A percentile compares a stretch with the other conserved stretches of the same genome.
phyloP scores from a whole-genome alignment of 345 rosid species.

The Kandelia obovata region DNA sequence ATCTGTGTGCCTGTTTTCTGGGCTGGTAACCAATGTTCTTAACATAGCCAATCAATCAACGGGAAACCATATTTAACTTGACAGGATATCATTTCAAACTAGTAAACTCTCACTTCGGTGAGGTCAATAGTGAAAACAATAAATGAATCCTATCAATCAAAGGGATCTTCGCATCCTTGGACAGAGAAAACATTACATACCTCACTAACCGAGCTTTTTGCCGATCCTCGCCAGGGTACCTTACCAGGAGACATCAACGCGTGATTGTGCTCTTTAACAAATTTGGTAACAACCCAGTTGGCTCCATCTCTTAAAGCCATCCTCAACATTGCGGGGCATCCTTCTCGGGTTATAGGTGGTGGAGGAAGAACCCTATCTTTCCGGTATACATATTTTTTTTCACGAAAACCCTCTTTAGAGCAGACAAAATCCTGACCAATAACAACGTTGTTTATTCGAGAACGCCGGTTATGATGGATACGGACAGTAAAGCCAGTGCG shows the following conservation, averaged over 20 bases:
- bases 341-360: slow-evolving; percentile 47
- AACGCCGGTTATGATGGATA: slow-evolving; percentile 50
- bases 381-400: slow-evolving; percentile 47
- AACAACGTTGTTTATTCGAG: slow-evolving; percentile 43
- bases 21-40: too few relatives aligned
- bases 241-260: slow-evolving; percentile 38
- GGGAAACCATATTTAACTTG: too few relatives aligned
- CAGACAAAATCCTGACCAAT: slow-evolving; percentile 61
- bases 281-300: slow-evolving; percentile 46
- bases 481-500: slow-evolving; percentile 43
- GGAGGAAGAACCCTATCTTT: slow-evolving; percentile 57
- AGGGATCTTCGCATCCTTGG: too few relatives aligned
- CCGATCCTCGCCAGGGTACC: slow-evolving; percentile 48
- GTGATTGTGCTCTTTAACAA: slow-evolving; percentile 40
- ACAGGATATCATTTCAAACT: too few relatives aligned
- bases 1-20: too few relatives aligned
- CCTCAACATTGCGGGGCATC: slow-evolving; percentile 50
- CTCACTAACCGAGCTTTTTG: slow-evolving; percentile 36
- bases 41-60: too few relatives aligned
- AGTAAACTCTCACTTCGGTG: too few relatives aligned
- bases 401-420: slow-evolving; percentile 54
- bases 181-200: slow-evolving; percentile 14
- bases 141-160: too few relatives aligned
- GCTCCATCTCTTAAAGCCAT: slow-evolving; percentile 41
- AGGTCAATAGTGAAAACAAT: too few relatives aligned